Evolutionary conservation across 2,329 filamentous ascomycete genomes (phyloP).

Genomic region (Sclerotinia spermophila): DNA sequence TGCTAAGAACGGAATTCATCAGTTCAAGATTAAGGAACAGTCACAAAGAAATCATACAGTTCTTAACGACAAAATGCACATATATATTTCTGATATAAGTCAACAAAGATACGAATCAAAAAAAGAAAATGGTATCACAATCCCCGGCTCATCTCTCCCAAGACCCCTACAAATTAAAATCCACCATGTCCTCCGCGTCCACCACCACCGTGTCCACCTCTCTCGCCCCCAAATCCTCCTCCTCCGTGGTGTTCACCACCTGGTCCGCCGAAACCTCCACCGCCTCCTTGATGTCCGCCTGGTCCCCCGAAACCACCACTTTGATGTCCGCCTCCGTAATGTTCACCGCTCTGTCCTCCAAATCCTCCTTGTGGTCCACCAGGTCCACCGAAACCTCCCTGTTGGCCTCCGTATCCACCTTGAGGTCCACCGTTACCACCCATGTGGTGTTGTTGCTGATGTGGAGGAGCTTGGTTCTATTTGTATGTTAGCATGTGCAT

Average conservation of each 20-base stretch:
- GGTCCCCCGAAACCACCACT: not conserved
- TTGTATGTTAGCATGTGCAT: not conserved
- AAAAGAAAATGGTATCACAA: conserved; percentile 3
- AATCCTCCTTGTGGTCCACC: not conserved
- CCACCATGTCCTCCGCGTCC: not conserved
- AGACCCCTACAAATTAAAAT: not conserved
- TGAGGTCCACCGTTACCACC: not conserved
- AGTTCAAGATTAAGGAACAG: not conserved
- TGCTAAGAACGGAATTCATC: too few relatives aligned
- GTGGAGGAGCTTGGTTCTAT: not conserved
- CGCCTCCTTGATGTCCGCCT: not conserved
- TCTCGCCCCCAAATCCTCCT: not conserved
- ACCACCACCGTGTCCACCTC: not conserved
- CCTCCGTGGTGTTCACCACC: not conserved
- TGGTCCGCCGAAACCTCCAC: not conserved
- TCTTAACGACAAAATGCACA: not conserved
- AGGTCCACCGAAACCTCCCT: not conserved
- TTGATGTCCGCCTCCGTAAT: not conserved
- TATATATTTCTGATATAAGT: not conserved
- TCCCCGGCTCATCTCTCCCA: too few relatives aligned
- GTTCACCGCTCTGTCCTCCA: not conserved
- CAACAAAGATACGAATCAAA: not conserved
- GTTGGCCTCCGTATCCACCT: not conserved
- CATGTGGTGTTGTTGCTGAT: not conserved
- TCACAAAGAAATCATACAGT: not conserved